Evolutionary conservation across 352 stramenopile species (phyloP), one percentile per base, ranked within the genome.

Genomic region (Phytophthora constricta): DNA sequence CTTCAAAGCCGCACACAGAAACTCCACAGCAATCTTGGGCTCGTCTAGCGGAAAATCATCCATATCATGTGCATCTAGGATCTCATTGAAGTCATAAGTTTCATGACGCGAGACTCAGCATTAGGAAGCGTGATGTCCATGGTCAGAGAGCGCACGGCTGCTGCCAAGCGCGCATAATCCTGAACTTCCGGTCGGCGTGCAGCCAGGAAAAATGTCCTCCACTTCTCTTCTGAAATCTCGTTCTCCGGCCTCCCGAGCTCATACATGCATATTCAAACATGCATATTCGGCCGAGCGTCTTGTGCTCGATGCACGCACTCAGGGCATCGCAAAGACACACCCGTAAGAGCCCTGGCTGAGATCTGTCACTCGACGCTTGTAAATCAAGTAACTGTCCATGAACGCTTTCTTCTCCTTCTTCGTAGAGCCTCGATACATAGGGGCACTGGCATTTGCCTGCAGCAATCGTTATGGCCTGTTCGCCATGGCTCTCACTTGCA

Each of bases 61-160:
- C 51, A 68, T 58, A 41, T 68, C 43, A 14, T 57, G 45, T 0
- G 45, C 46, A 37, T 63, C 45, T 20, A 69, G 31, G 22, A 62
- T 63, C 4, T 28, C 28, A n/a, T 58, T 41, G 22, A 63, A 63
- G n/a, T 25, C 22, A 63, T 42, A 22, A 68, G 60, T 31, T 45
- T 41, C n/a, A 37, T 58, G 2, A 69, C 52, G 17, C 60, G 50
- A 5, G 50, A 68, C 23, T 68, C 60, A 11, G 52, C 41, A 26
- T 62, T 42, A n/a, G 42, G 27, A 2, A 68, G 42, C 19, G 37
- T 42, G 11, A 25, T 67, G 49, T 67, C 31, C n/a, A 67, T 59
- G 2, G 54, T 22, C 20, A 67, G 33, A n/a, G 39, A 49, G 9
- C 13, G 37, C 50, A 62, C 56, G 8, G 42, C 39, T n/a, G 61